Evolutionary conservation across 192 early-diverging fungal species (phyloP).

Genomic region (Coemansia sp.): DNA sequence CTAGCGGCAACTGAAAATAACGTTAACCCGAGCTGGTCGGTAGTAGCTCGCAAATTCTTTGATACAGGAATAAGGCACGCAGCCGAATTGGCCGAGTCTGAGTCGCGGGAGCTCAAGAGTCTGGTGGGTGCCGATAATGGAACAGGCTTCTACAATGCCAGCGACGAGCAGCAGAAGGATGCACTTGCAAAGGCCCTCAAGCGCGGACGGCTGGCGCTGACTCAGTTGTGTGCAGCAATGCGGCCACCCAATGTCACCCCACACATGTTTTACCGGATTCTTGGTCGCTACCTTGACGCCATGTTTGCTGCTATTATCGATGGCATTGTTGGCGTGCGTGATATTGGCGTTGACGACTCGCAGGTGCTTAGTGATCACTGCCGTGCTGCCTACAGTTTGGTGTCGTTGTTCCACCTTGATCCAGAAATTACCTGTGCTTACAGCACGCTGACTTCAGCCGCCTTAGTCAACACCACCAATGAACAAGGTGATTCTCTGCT

Average conservation of each 20-base stretch:
- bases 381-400: conserved; percentile 7
- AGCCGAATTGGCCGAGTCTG: conserved; percentile 4
- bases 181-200: conserved; percentile 9
- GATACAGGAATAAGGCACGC: conserved; percentile 5
- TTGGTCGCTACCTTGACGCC: conserved; percentile 25
- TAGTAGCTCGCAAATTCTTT: not conserved
- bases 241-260: conserved; percentile 27
- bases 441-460: not conserved
- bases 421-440: conserved; percentile 4
- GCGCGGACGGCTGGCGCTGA: conserved; percentile 16
- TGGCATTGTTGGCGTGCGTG: conserved; percentile 18
- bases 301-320: conserved; percentile 24
- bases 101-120: conserved; percentile 16
- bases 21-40: not conserved
- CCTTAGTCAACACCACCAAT: not conserved
- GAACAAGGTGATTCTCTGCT: not conserved
- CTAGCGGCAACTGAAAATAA: not conserved
- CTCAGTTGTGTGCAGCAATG: conserved; percentile 25
- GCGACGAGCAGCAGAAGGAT: not conserved
- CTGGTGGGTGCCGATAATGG: conserved; percentile 6
- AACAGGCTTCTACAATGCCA: conserved; percentile 7
- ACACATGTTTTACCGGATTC: conserved; percentile 19
- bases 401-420: conserved; percentile 18
- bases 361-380: conserved; percentile 44
- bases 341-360: conserved; percentile 47